Conservation (phyloP, 257 asterid species). For the Lithospermum erythrorhizon region DNA sequence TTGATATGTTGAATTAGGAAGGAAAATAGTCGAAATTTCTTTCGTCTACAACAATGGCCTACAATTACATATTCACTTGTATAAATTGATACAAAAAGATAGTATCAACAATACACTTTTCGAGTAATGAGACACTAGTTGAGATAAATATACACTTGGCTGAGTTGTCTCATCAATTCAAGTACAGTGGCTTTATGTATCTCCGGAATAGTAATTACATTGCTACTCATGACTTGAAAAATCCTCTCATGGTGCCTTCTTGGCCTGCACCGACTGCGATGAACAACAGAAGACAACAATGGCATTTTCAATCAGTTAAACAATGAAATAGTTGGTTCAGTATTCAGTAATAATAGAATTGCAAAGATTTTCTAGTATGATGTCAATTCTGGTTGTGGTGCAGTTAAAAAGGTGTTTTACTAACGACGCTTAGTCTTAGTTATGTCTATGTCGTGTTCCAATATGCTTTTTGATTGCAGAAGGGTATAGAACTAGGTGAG, state of each 20-base stretch:
- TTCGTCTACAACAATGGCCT: slow-evolving; percentile 8
- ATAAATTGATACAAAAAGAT: neutral
- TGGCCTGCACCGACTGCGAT: slow-evolving; percentile 16
- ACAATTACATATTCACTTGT: slow-evolving; percentile 2
- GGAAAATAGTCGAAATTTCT: slow-evolving; percentile 6
- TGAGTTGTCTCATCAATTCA: neutral
- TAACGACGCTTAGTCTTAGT: no score
- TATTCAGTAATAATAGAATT: no score
- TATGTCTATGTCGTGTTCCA: no score
- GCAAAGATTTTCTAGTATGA: no score
- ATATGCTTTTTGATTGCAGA: no score
- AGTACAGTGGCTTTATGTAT: neutral
- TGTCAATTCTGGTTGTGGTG: no score
- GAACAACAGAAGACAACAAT: neutral
- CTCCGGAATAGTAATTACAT: neutral
- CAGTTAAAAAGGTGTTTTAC: no score
- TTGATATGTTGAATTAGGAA: neutral
- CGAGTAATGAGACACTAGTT: neutral
- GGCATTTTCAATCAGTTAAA: neutral
- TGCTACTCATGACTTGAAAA: slow-evolving; percentile 1
- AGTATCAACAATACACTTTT: neutral
- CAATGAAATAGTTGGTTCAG: no score
- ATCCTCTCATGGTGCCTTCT: slow-evolving; percentile 5
- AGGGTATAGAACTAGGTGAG: no score
- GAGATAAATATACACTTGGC: slow-evolving; percentile 1